phyloP scores from a whole-genome alignment of 2,329 filamentous ascomycete genomes.

The Penicillium hesseltinei region DNA sequence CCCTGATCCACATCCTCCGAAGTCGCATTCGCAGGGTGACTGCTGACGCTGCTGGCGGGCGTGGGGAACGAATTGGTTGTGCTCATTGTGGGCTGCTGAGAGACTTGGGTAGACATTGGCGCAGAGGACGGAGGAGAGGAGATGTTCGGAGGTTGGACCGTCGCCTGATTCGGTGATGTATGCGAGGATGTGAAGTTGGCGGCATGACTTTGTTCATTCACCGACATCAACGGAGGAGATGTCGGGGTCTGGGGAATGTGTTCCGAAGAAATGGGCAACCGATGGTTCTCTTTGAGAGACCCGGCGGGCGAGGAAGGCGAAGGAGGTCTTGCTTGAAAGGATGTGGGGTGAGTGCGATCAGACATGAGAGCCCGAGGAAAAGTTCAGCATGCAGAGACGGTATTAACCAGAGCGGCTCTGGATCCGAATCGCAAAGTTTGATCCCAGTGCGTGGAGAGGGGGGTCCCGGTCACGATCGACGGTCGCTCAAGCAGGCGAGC shows the following conservation, averaged over 20 bases:
- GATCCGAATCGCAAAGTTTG: conserved; percentile 21
- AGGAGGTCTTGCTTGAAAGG: conserved; percentile 40
- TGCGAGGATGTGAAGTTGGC: conserved; percentile 46
- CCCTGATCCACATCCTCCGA: conserved; percentile 38
- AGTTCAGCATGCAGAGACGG: conserved; percentile 14
- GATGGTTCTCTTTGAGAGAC: conserved; percentile 37
- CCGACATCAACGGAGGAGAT: conserved; percentile 52
- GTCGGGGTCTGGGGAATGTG: conserved; percentile 40
- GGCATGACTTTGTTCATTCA: conserved; percentile 50
- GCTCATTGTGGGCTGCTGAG: conserved; percentile 42
- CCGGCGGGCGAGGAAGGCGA: conserved; percentile 46
- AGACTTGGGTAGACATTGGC: conserved; percentile 44
- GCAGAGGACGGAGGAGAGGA: conserved; percentile 44
- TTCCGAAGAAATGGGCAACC: conserved; percentile 30
- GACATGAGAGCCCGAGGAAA: conserved; percentile 36
- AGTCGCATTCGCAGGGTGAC: conserved; percentile 31
- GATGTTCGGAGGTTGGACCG: conserved; percentile 40
- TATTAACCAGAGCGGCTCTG: conserved; percentile 16
- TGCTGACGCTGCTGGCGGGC: conserved; percentile 46
- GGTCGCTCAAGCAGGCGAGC: conserved; percentile 36
- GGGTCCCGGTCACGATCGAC: conserved; percentile 33
- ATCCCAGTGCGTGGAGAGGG: conserved; percentile 24
- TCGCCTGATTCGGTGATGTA: conserved; percentile 46
- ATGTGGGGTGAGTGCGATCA: conserved; percentile 34
- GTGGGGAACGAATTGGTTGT: conserved; percentile 46